phyloP scores from a whole-genome alignment of 2,329 filamentous ascomycete species.

The Sordariomycetes sp. region DNA sequence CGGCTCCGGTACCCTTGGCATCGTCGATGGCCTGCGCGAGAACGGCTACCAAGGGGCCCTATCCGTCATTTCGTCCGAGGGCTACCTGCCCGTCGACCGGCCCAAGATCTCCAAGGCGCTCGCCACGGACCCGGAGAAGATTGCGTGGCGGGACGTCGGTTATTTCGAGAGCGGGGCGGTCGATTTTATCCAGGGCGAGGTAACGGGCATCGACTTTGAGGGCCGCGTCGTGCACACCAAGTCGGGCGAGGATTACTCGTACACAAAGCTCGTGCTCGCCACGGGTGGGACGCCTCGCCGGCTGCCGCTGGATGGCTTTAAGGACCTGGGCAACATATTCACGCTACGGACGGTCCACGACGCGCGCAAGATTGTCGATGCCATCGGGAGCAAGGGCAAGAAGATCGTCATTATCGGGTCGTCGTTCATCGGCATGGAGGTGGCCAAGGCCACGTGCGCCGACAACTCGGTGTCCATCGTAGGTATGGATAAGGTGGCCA shows the following conservation, averaged over 20 bases:
- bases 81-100: constrained; percentile 78
- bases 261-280: constrained; percentile 82
- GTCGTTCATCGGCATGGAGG: constrained; percentile 96
- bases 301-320: constrained; percentile 75
- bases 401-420: constrained; percentile 87
- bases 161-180: constrained; percentile 59
- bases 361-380: constrained; percentile 61
- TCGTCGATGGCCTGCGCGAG: constrained; percentile 70
- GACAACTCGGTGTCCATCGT: constrained; percentile 78
- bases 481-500: constrained; percentile 74
- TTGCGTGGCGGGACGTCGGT: constrained; percentile 61
- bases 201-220: constrained; percentile 63
- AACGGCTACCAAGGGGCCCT: constrained; percentile 69
- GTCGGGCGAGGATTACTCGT: constrained; percentile 55
- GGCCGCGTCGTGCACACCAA: constrained; percentile 63
- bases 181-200: constrained; percentile 47
- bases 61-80: constrained; percentile 74
- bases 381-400: constrained; percentile 73
- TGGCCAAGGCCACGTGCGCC: constrained; percentile 70
- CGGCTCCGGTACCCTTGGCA: constrained; percentile 71
- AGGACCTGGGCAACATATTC: constrained; percentile 79
- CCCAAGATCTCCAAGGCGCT: constrained; percentile 94
- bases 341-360: constrained; percentile 67
- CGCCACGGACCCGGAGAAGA: constrained; percentile 64
- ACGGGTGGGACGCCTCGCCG: constrained; percentile 68